Base-by-base conservation (phyloP, 169 alveolate genomes). In the Cryptosporidium parvum region DNA sequence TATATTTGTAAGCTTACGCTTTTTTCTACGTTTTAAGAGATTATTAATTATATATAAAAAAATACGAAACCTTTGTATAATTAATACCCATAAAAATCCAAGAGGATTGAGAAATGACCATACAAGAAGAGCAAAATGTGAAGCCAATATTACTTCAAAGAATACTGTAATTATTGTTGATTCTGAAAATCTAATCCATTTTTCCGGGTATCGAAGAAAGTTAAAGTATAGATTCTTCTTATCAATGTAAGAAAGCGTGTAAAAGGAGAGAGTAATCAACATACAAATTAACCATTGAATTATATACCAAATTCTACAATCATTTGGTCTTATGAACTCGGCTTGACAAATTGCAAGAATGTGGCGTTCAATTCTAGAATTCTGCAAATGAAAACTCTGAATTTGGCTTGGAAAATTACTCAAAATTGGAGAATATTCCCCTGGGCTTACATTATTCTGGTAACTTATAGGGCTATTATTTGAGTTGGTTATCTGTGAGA, bases 41-140 rank as follows among this genome's bases (percentile, higher is more conserved):
- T 45, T 65, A 31, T 80, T 59, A 29, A 42, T 80, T 6, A 80
- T 80, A 23, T 80, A 62, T 42, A 65, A 33, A 16, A 80, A 80
- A 18, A 80, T 23, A 26, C 75, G 61, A 33, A 62, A 44, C 39
- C 89, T 61, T 26, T 80, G 89, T 9, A 80, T 65, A 23, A 80
- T 29, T 80, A 48, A 33, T 33, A 80, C 72, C 89, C 89, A 80
- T 12, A 80, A 48, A 21, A 80, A 62, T 7, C 89, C 89, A 35
- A 80, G 59, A 48, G 89, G 89, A 29, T 80, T 80, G 2, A 67
- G 52, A 39, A 59, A 80, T 7, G 65, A n/a, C 89, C 89, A 80
- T 26, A 65, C 9, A 14, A 80, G 26, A 31, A 67, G 33, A 33
- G 89, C 73, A 16, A 80, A 48, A 33, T 80, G 89, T 4, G 75